Base-by-base conservation (phyloP, 495 filamentous ascomycete genomes). In the Sordaria brevicollis region DNA sequence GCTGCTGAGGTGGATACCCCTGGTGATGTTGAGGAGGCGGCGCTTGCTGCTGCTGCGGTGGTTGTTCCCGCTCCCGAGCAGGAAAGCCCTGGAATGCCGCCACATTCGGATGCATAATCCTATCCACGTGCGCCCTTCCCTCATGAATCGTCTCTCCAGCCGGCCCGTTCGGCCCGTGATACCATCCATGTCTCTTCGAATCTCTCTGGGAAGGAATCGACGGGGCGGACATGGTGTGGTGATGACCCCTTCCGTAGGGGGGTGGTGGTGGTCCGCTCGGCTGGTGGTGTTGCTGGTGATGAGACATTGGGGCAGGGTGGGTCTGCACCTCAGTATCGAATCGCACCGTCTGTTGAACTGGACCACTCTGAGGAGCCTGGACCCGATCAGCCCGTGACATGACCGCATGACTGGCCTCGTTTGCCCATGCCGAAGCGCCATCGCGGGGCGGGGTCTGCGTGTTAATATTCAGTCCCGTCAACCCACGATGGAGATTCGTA, bases 391-490 rank as follows among this genome's bases (percentile, higher is more conserved):
- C 81, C 66, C 83, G 83, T 9, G 81, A 81, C 38, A 82, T 79
- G n/a, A 86, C 80, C 2, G 84, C 83, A 62, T 81, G 79, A 39
- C 84, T 81, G 31, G 81, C 79, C 38, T 87, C 84, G 65, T 73
- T 79, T 6, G 84, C 83, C 84, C 85, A 87, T 6, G 78, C 72
- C 4, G 82, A 75, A 0, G 84, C 81, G 8, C 86, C 80, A 68
- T 92, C 91, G 54, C 82, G 79, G 8, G 86, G 84, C 15, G 81
- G 79, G 1, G 49, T 62, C 25, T 62, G 11, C 13, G 83, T 86
- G 70, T 82, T 83, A 77, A 96, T 89, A 67, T 94, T 91, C 10
- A 95, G 85, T 38, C 90, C 85, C 1, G 88, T 92, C 17, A 96
- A 75, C 25, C 90, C 91, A 36, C 87, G 88, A 71, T 96, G 91